Evolutionary conservation across 805 yeast species (phyloP).

Genomic region (Wilhelminamyces savonicus): DNA sequence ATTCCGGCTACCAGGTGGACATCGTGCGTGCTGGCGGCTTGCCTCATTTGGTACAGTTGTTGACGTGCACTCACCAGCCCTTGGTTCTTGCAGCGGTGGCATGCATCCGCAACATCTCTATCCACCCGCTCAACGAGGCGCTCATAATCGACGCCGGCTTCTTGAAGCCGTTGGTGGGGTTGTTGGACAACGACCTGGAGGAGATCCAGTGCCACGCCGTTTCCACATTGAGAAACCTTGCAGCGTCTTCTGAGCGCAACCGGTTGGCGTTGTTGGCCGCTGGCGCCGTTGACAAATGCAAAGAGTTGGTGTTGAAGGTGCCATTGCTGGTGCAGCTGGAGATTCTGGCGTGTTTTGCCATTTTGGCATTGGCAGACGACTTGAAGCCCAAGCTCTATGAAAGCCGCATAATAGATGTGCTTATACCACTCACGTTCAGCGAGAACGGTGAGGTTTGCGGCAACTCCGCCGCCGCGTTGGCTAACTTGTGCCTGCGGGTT

Average conservation of each 20-base stretch:
- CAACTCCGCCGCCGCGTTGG: conserved; percentile 96
- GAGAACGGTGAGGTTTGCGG: conserved; percentile 94
- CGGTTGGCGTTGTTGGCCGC: conserved; percentile 88
- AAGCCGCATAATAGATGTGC: conserved; percentile 77
- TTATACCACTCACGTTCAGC: conserved; percentile 86
- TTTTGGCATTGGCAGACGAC: conserved; percentile 92
- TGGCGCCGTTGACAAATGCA: conserved; percentile 92
- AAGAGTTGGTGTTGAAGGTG: conserved; percentile 74
- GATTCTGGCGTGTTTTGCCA: conserved; percentile 95
- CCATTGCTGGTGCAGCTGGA: conserved; percentile 95
- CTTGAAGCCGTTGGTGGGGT: conserved; percentile 79
- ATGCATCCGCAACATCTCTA: conserved; percentile 93
- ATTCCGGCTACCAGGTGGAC: conserved; percentile 91
- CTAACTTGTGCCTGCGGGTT: conserved; percentile 89
- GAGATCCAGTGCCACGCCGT: conserved; percentile 99
- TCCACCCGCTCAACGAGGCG: conserved; percentile 94
- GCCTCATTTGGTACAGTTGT: conserved; percentile 83
- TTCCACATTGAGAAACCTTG: conserved; percentile 89
- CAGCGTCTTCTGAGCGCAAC: conserved; percentile 91
- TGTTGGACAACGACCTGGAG: conserved; percentile 81
- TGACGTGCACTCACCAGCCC: conserved; percentile 87
- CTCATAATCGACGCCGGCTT: conserved; percentile 96
- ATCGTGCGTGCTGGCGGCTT: conserved; percentile 94
- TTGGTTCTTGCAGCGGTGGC: conserved; percentile 95
- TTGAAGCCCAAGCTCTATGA: conserved; percentile 79